Base-by-base conservation (phyloP, 1,284 basidiomycete genomes). In the Ceratobasidium sp. region DNA sequence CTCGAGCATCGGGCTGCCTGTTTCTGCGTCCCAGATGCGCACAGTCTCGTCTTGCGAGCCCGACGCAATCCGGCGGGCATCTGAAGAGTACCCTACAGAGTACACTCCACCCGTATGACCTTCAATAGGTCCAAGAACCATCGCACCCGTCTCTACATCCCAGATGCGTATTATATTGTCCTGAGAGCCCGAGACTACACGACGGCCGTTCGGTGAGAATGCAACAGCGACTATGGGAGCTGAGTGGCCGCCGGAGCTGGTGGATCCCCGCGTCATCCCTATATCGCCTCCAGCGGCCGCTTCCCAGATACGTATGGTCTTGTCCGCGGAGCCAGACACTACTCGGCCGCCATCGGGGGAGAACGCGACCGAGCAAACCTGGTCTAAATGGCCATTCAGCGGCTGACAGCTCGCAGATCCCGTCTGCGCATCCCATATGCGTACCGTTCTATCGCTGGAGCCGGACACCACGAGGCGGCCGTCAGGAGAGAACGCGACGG, bases 161-260 rank as follows among this genome's bases (percentile, higher is more conserved):
- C 76, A 77, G 20, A 77, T 28, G n/a, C 68, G 39, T n/a, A 76
- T 20, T 11, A 60, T 75, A 17, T 8, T 33, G 31, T 77, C 69
- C 1, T 42, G 5, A 7, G 53, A 63, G 10, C 42, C 42, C 10
- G 42, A 45, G 7, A 45, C 42, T 8, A 45, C 42, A 8, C 17
- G 17, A 17, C 42, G 42, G 42, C 42, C 7, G 42, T 45, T 45
- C 17, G 42, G 42, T 45, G 42, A 45, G 42, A 45, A 45, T 17
- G 7, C 42, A 45, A 45, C 42, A 8, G 42, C 10, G 1, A 1
- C 1, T 1, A 45, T 17, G 42, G 7, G 17, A 17, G 2, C 3
- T 45, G 7, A 45, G 17, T 45, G 42, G 42, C 42, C 42, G 7
- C 17, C n/a, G n/a, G n/a, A n/a, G n/a, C n/a, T n/a, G n/a, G n/a